Percentiles rank a stretch among this genome's conserved stretches.
phyloP scores from a whole-genome alignment of 306 rosid genomes.

The Hippophae gyantsensis region DNA sequence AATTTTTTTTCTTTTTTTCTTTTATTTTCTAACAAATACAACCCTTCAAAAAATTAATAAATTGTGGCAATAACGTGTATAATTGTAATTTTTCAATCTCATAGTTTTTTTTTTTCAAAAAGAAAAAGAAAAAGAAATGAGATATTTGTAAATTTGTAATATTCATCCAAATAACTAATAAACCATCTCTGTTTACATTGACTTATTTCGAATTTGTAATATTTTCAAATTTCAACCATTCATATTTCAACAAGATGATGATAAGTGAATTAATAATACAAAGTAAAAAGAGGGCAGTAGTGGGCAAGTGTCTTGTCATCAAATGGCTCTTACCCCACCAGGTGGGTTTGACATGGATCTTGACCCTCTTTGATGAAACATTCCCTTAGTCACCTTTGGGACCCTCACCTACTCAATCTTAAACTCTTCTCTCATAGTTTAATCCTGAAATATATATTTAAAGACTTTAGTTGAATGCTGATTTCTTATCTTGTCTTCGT shows the following conservation, averaged over 20 bases:
- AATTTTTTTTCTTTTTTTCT: too few species aligned
- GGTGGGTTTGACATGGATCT: conserved; percentile 92
- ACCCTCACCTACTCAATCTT: conserved; percentile 28
- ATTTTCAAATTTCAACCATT: conserved; percentile 37
- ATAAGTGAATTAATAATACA: conserved; percentile 38
- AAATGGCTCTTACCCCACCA: conserved; percentile 21
- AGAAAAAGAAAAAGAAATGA: too few species aligned
- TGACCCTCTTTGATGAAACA: conserved; percentile 87
- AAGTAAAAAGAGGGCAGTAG: conserved; percentile 24
- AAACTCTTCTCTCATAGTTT: conserved; percentile 21
- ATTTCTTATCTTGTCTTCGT: conserved; percentile 39
- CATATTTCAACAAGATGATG: conserved; percentile 37
- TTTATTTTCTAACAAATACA: too few species aligned
- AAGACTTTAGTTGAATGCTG: conserved; percentile 43
- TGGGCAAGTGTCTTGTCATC: conserved; percentile 36
- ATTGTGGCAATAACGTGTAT: too few species aligned
- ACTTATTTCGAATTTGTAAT: conserved; percentile 31
- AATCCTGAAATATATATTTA: conserved; percentile 44
- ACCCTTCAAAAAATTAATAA: too few species aligned
- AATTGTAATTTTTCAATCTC: not conserved
- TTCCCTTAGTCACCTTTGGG: conserved; percentile 38
- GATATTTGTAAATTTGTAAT: not conserved
- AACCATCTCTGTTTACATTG: conserved; percentile 68
- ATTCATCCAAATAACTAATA: not conserved
- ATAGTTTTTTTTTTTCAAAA: not conserved